Percentiles rank a stretch among this genome's conserved stretches.
Conservation (phyloP, 1,284 basidiomycete species). For the Ustilago lituana region DNA sequence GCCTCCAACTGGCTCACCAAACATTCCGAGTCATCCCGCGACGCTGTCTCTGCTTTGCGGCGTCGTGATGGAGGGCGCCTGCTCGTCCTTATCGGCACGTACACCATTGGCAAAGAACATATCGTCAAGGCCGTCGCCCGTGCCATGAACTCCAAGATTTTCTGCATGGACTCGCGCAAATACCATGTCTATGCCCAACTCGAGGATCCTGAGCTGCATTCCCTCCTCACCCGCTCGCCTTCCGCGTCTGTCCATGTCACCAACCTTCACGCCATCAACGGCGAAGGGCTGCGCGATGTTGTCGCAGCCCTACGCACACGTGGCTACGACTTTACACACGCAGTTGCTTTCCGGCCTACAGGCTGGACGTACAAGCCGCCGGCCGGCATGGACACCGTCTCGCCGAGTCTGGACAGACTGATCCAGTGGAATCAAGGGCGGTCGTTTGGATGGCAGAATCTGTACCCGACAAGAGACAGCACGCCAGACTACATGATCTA, state of each 20-base stretch:
- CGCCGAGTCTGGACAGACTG: conserved; percentile 39
- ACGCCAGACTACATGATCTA: conserved; percentile 77
- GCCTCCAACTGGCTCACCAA: conserved; percentile 46
- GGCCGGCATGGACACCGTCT: conserved; percentile 72
- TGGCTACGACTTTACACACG: conserved; percentile 77
- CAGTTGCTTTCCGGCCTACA: conserved; percentile 87
- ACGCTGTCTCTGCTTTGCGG: conserved; percentile 8
- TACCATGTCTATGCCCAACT: conserved; percentile 59
- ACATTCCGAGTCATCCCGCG: conserved; percentile 30
- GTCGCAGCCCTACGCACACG: conserved; percentile 73
- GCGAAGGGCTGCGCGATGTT: conserved; percentile 82
- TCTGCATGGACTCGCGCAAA: conserved; percentile 76
- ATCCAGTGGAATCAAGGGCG: conserved; percentile 76
- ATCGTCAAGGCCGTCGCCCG: conserved; percentile 93
- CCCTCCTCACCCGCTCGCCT: conserved; percentile 81
- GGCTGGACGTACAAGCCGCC: conserved; percentile 88
- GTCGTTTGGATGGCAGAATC: conserved; percentile 75
- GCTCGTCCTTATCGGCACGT: conserved; percentile 91
- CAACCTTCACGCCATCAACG: conserved; percentile 79
- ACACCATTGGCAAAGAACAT: conserved; percentile 96
- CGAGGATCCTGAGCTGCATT: conserved; percentile 75
- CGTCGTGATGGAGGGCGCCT: conserved; percentile 58
- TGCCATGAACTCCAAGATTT: conserved; percentile 84
- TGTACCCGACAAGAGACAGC: conserved; percentile 79
- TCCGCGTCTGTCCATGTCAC: conserved; percentile 84